Conservation (phyloP, 2,329 filamentous ascomycete genomes). For the Thielaviopsis ethacetica region DNA sequence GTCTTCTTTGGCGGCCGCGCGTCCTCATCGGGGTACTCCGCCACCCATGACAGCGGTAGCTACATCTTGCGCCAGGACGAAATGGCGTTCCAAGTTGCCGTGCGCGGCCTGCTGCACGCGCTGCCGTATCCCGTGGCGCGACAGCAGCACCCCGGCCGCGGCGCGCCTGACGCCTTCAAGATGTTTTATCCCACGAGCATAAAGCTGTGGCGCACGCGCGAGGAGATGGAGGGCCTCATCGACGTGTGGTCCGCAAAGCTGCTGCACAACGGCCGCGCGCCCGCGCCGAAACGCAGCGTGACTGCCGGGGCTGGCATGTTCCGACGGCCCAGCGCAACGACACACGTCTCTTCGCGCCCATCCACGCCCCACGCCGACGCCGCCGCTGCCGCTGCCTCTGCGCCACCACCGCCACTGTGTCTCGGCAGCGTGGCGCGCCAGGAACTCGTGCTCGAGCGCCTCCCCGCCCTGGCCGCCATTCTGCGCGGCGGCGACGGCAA, state of each 20-base stretch:
- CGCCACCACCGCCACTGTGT: slow-evolving; percentile 34
- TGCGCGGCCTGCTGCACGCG: slow-evolving; percentile 70
- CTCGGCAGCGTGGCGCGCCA: slow-evolving; percentile 49
- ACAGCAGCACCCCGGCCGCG: slow-evolving; percentile 9
- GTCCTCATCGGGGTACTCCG: slow-evolving; percentile 17
- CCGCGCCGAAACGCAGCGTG: slow-evolving; percentile 21
- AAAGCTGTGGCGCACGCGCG: slow-evolving; percentile 66
- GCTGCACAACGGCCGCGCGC: slow-evolving; percentile 34
- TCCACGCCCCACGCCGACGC: background rate
- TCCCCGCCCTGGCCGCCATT: slow-evolving; percentile 73
- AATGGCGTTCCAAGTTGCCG: slow-evolving; percentile 80
- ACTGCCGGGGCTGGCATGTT: slow-evolving; percentile 33
- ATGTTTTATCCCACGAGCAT: slow-evolving; percentile 87
- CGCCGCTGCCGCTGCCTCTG: slow-evolving; percentile 15
- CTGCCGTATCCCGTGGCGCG: slow-evolving; percentile 75
- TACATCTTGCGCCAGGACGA: slow-evolving; percentile 83
- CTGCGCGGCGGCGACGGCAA: slow-evolving; percentile 26
- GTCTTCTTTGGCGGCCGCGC: slow-evolving; percentile 43
- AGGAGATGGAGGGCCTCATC: slow-evolving; percentile 63
- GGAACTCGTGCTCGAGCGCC: slow-evolving; percentile 66
- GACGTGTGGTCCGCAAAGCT: slow-evolving; percentile 50
- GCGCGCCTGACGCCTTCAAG: slow-evolving; percentile 46
- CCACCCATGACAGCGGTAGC: slow-evolving; percentile 40
- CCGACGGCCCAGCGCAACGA: slow-evolving; percentile 23
- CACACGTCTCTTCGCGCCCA: background rate